Conservation (phyloP, 768 basidiomycete species). For the Rhizopogon roseolus region DNA sequence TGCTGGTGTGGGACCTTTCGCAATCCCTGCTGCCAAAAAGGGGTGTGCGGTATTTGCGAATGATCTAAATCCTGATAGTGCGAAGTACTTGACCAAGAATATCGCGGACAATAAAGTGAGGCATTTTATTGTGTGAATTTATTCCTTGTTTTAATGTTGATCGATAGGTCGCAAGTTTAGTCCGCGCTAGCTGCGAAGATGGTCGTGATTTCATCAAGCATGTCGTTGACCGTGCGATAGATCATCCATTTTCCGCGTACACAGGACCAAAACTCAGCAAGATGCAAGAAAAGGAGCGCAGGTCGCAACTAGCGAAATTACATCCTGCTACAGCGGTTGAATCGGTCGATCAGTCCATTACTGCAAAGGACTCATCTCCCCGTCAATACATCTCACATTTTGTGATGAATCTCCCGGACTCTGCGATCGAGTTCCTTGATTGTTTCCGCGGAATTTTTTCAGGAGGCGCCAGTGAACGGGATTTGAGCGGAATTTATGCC, state of each 20-base stretch:
- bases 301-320: constrained; percentile 5
- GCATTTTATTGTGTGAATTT: constrained; percentile 14
- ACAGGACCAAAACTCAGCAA: constrained; percentile 35
- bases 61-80: constrained; percentile 89
- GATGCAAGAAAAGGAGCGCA: constrained; percentile 38
- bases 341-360: constrained; percentile 3
- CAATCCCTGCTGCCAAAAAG: constrained; percentile 88
- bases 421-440: constrained; percentile 85
- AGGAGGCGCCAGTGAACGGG: constrained; percentile 31
- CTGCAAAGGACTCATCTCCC: constrained; percentile 19
- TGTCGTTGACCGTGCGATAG: constrained; percentile 47
- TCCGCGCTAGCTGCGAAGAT: constrained; percentile 76
- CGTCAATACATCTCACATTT: constrained; percentile 74
- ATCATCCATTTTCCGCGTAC: constrained; percentile 63
- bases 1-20: constrained; percentile 97
- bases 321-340: neutral
- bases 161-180: constrained; percentile 55
- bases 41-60: constrained; percentile 89
- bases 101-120: constrained; percentile 69
- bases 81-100: constrained; percentile 72
- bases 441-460: constrained; percentile 71
- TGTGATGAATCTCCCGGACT: constrained; percentile 97
- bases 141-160: constrained; percentile 1
- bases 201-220: constrained; percentile 80
- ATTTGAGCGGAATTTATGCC: constrained; percentile 41